Conservation (phyloP, 1,284 basidiomycete genomes). For the Ganoderma lucidum region DNA sequence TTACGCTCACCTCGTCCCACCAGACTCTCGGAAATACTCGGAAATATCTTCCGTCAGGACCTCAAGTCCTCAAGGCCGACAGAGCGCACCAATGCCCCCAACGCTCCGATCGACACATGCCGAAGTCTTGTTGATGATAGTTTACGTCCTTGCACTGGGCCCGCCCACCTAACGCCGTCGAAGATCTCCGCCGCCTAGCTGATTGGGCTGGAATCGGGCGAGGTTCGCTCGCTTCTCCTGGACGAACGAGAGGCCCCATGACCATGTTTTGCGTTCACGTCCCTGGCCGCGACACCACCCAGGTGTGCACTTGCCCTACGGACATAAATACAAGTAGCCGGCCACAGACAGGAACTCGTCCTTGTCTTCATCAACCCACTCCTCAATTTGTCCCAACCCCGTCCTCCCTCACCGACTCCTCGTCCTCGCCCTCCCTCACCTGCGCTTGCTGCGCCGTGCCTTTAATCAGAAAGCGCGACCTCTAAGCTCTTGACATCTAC, state of each 20-base stretch:
- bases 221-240: constrained; percentile 13
- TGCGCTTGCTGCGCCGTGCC: background rate
- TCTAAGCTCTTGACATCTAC: background rate
- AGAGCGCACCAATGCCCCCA: background rate
- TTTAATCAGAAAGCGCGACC: background rate
- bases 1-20: background rate
- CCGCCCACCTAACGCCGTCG: background rate
- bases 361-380: background rate
- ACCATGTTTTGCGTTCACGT: constrained; percentile 12
- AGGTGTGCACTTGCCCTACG: constrained; percentile 10
- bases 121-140: background rate
- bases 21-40: background rate
- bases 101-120: background rate
- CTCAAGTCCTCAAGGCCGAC: too few species aligned
- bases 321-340: constrained; percentile 18
- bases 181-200: background rate
- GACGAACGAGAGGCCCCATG: constrained; percentile 15
- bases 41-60: too few species aligned
- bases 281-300: constrained; percentile 12
- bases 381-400: too few species aligned
- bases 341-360: background rate
- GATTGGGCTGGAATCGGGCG: constrained; percentile 18
- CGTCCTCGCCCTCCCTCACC: too few species aligned
- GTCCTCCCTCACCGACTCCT: background rate
- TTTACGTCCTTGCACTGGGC: background rate